Conservation (phyloP, 139 green algal genomes). For the Chlorella sp. region DNA sequence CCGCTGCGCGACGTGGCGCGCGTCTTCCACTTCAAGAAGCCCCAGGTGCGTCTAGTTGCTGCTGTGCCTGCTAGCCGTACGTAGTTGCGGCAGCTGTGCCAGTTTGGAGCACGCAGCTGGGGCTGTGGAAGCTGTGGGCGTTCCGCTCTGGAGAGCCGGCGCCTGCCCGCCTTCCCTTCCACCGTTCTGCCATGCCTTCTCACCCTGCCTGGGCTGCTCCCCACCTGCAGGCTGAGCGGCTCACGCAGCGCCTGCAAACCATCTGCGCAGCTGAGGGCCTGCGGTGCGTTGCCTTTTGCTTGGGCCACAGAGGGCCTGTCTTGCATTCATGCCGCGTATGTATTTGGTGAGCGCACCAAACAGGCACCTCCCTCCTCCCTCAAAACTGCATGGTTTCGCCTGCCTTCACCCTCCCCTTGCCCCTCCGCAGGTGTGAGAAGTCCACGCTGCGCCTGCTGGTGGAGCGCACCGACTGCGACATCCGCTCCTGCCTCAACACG, state of each 20-base stretch:
- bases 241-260: constrained; percentile 52
- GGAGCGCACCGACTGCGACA: constrained; percentile 75
- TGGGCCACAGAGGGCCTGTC: no score
- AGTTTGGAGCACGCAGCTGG: no score
- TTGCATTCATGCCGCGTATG: no score
- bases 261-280: constrained; percentile 50
- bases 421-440: constrained; percentile 29
- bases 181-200: neutral
- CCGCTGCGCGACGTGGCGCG: constrained; percentile 83
- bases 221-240: constrained; percentile 31
- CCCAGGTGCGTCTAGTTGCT: neutral
- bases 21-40: constrained; percentile 75
- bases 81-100: neutral
- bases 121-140: no score
- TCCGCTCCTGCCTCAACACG: constrained; percentile 93
- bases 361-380: no score
- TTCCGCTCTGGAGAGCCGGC: no score
- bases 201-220: neutral
- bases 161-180: neutral
- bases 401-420: no score
- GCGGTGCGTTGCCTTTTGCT: no score
- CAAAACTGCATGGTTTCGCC: no score
- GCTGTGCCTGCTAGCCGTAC: neutral
- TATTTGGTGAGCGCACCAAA: no score
- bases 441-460: constrained; percentile 63